Evolutionary conservation across 83 land plant species (phyloP), one percentile per base, ranked within the genome.

Genomic region (Thuja plicata): DNA sequence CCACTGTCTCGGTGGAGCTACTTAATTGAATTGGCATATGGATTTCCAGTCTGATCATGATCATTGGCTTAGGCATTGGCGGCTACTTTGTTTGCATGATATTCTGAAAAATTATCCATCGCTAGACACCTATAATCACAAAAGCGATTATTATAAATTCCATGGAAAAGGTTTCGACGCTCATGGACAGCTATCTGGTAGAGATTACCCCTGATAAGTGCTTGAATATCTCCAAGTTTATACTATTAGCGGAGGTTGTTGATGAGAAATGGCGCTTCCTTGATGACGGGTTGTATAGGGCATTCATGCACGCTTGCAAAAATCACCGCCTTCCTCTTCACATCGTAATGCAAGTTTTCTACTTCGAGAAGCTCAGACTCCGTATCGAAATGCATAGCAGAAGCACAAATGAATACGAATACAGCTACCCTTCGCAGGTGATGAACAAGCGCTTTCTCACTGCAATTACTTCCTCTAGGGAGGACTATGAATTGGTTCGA

Each of bases 241-340:
- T 90, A 37, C 93, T 92, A 0, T 89, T 95, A 41, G 97, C 95
- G 46, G 92, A 92, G 57, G 90, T 92, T 16, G 88, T 96, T 1
- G 93, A 93, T 16, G 95, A 96, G 83, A 89, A 88, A 0, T 92
- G 96, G 8, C 86, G 97, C 40, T 89, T 88, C 30, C 87, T 91
- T n/a, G 94, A 94, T 38, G 97, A 96, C 85, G 95, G 93, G 85
- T 92, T 96, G 54, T 96, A 95, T 52, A 91, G 97, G 0, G 97
- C 97, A 24, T 97, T 96, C 91, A 93, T 93, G 87, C 98, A 97
- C 80, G 98, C 98, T 15, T 97, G 97, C 48, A 97, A 97, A 81
- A 97, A 97, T 70, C 97, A 97, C 50, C 89, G 98, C 24, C 91
- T 97, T 9, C 98, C 97, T 0, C 96, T 94, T 19, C 97, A 97